Base-by-base conservation (phyloP, 208 protist species). In the Wallacemonas sp. region DNA sequence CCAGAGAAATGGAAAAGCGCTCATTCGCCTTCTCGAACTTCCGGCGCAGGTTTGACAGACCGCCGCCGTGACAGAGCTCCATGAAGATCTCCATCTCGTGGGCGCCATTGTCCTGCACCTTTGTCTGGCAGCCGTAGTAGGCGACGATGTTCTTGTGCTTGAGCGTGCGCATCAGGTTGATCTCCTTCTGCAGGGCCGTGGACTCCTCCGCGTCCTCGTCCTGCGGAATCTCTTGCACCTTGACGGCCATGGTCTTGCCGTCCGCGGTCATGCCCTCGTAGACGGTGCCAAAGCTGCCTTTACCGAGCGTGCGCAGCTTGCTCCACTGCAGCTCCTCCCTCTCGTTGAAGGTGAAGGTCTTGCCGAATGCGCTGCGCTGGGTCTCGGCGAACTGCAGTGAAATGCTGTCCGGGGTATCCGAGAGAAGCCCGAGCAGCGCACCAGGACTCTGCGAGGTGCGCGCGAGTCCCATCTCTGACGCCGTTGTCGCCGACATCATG, bases 21-120 rank as follows among this genome's bases (percentile, higher is more conserved):
- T 92, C 77, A 42, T 86, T 81, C 42, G 83, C 81, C 70, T 84
- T 79, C 14, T 87, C 79, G 54, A 93, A 88, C 70, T 86, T 88
- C 11, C 75, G 74, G 39, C 86, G 81, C 49, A 93, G 64, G 25
- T 70, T 74, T 1, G 81, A 59, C 11, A 93, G 71, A 50, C 77
- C 88, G 28, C 91, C 87, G 48, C 90, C 90, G 68, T 93, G 87
- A 76, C 90, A 95, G 70, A 91, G 77, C 77, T 97, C 89, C 26
- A 96, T 39, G 72, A 96, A 97, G 16, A 97, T 94, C 72, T 97
- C 88, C 75, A 97, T 84, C 73, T 88, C 79, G 46, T 71, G 70
- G 23, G 45, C 50, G 0, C 86, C 86, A 28, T 65, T 79, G 36
- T 74, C 52, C 20, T 68, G 62, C 41, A 55, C 33, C 36, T 79